Conservation (phyloP, 345 rosid genomes). For the Melaleuca alternifolia region DNA sequence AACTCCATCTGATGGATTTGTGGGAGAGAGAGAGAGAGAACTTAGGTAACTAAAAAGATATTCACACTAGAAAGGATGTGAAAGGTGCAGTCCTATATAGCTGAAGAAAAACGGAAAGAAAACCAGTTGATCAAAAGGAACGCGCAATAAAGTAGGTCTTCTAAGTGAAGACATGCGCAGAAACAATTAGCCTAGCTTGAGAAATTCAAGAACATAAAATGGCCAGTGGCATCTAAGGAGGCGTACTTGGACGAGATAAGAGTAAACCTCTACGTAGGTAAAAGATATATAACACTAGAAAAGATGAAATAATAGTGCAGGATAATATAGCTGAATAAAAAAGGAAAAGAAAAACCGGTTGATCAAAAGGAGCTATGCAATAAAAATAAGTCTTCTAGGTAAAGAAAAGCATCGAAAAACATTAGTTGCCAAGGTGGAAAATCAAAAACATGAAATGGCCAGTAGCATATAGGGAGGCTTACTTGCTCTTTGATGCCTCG, state of each 20-base stretch:
- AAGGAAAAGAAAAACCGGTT: background rate
- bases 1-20: slow-evolving; percentile 51
- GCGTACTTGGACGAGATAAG: slow-evolving; percentile 26
- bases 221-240: background rate
- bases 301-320: background rate
- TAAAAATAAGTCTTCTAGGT: background rate
- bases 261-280: background rate
- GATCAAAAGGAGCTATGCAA: background rate
- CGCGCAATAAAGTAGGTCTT: background rate
- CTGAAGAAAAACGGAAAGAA: background rate
- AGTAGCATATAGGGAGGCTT: slow-evolving; percentile 4
- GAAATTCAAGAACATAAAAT: background rate
- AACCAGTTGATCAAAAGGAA: background rate
- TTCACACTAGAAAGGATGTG: background rate
- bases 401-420: background rate
- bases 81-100: background rate
- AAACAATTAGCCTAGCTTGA: background rate
- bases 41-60: background rate
- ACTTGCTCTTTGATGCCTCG: slow-evolving; percentile 70
- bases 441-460: background rate
- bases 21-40: slow-evolving; percentile 2
- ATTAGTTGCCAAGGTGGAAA: background rate
- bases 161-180: background rate
- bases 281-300: background rate
- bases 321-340: background rate